Percentiles rank a stretch among this genome's conserved stretches.
Evolutionary conservation across 176 grass and related monocot genomes (phyloP).

Genomic region (Oryza glumipatula): DNA sequence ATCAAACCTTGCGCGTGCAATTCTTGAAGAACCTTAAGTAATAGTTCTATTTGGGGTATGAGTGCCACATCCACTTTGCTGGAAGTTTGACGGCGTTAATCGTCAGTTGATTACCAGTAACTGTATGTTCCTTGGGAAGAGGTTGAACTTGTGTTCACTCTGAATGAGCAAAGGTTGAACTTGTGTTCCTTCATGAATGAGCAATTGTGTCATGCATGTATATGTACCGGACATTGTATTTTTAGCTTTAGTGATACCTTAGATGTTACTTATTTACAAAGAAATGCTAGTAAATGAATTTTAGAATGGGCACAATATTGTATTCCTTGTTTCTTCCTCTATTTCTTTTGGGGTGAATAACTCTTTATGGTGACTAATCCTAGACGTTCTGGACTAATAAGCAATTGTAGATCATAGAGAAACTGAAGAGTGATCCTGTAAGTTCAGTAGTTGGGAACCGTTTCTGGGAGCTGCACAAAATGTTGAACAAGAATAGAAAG

Average conservation of each 20-base stretch:
- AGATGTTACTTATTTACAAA: neutral
- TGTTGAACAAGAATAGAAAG: too few relatives aligned
- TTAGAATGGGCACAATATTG: too few relatives aligned
- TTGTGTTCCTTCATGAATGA: neutral
- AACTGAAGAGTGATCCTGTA: too few relatives aligned
- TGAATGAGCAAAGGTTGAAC: neutral
- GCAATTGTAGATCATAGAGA: too few relatives aligned
- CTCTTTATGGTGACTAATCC: too few relatives aligned
- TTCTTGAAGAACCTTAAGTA: slow-evolving; percentile 79
- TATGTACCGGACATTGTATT: slow-evolving; percentile 16
- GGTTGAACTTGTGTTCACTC: neutral
- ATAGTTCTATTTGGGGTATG: neutral
- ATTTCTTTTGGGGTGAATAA: too few relatives aligned
- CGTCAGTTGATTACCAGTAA: slow-evolving; percentile 2
- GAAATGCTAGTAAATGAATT: neutral
- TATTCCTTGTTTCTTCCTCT: neutral
- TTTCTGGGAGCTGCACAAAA: too few relatives aligned
- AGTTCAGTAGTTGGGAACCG: too few relatives aligned
- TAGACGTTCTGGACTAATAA: too few relatives aligned
- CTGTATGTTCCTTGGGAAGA: neutral
- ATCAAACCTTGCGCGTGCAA: slow-evolving; percentile 68
- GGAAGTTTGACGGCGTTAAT: neutral
- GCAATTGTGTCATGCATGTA: slow-evolving; percentile 11
- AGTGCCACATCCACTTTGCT: slow-evolving; percentile 11
- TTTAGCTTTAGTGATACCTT: slow-evolving; percentile 27